Evolutionary conservation across 2,329 filamentous ascomycete genomes (phyloP).

Genomic region (Xylaria sp.): DNA sequence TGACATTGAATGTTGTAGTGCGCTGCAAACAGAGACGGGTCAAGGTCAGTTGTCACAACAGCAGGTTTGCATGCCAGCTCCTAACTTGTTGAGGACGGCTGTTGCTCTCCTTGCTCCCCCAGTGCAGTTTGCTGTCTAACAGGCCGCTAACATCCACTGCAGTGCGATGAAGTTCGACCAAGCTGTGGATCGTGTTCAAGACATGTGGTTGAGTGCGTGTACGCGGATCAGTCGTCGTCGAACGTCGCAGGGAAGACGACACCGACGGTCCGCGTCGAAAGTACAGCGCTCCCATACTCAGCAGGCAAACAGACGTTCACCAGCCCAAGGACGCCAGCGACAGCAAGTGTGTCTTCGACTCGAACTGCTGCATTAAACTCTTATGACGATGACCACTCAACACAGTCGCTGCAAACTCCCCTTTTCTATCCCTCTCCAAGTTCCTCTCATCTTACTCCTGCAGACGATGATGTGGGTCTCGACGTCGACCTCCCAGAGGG

Average conservation of each 20-base stretch:
- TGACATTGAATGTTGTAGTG: neutral
- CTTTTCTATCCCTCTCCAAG: constrained; percentile 28
- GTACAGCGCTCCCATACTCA: constrained; percentile 9
- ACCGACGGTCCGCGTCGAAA: constrained; percentile 11
- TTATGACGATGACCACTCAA: constrained; percentile 16
- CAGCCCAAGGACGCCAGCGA: constrained; percentile 2
- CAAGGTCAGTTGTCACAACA: constrained; percentile 27
- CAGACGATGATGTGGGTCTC: constrained; percentile 22
- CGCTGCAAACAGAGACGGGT: constrained; percentile 37
- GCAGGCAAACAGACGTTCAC: constrained; percentile 2
- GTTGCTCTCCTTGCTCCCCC: neutral
- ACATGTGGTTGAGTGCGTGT: constrained; percentile 37
- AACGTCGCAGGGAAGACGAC: constrained; percentile 10
- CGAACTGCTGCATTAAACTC: constrained; percentile 8
- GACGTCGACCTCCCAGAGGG: constrained; percentile 40
- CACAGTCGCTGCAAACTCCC: constrained; percentile 23
- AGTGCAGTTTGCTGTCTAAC: constrained; percentile 2
- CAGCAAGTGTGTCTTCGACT: constrained; percentile 7
- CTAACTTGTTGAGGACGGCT: neutral
- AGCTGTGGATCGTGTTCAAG: constrained; percentile 36
- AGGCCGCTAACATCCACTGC: constrained; percentile 16
- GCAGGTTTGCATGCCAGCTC: neutral
- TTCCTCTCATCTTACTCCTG: constrained; percentile 25
- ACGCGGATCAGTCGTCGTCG: constrained; percentile 24
- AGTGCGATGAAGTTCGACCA: constrained; percentile 38